Evolutionary conservation across 805 yeast species (phyloP).

Genomic region (Kuraishia hungarica): DNA sequence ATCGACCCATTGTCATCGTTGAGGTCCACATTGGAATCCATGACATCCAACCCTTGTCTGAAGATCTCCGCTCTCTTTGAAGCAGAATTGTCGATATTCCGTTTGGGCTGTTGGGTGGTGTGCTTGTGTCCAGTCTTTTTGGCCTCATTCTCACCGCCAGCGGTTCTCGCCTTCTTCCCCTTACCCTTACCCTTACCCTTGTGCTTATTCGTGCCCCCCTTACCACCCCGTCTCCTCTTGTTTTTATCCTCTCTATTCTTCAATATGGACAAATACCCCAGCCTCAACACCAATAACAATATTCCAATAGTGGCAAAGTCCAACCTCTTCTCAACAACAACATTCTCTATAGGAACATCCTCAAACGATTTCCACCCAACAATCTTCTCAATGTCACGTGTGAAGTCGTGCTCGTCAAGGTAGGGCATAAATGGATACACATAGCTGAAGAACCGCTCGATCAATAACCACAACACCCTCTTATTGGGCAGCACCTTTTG

Average conservation of each 20-base stretch:
- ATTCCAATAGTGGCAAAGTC: constrained; percentile 42
- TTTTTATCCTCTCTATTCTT: constrained; percentile 19
- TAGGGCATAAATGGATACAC: constrained; percentile 41
- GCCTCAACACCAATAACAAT: constrained; percentile 33
- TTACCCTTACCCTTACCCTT: neutral
- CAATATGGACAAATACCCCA: constrained; percentile 32
- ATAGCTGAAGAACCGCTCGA: constrained; percentile 33
- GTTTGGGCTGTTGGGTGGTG: neutral
- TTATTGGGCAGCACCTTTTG: constrained; percentile 31
- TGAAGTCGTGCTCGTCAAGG: constrained; percentile 28
- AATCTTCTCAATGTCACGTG: constrained; percentile 24
- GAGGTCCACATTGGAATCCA: neutral
- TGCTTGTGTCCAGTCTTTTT: neutral
- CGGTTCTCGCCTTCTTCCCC: constrained; percentile 13
- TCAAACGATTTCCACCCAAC: constrained; percentile 27
- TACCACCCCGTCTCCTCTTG: constrained; percentile 16
- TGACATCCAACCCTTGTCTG: neutral
- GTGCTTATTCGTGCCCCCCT: too few species aligned
- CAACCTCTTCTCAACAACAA: constrained; percentile 31
- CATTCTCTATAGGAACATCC: constrained; percentile 20
- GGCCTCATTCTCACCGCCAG: neutral
- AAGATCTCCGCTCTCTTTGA: neutral
- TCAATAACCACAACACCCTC: constrained; percentile 34
- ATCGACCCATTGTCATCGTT: neutral
- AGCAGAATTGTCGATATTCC: too few species aligned